Evolutionary conservation across 1,284 basidiomycete species (phyloP), one percentile per base, ranked within the genome.

Genomic region (Rhodotorula sp.): DNA sequence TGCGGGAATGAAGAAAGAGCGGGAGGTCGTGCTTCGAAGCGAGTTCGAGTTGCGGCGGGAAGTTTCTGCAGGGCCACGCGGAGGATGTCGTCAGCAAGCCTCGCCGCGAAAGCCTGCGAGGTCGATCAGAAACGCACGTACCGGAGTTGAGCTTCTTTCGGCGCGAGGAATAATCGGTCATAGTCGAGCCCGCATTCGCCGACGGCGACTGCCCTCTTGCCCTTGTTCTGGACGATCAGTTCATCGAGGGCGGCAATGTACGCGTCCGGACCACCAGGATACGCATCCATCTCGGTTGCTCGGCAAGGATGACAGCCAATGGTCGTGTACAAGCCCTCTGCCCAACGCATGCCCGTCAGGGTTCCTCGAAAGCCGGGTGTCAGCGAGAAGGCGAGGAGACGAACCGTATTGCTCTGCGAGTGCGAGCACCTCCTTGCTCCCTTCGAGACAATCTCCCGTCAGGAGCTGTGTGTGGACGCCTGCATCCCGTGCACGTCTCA

Each of bases 131-230:
- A 12, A 7, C 0, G 2, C 23, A 29, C 48, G 14, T 29, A 65
- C 69, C 56, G 48, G 12, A 76, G 48, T 48, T 77, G 76, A 7
- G 58, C 63, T 20, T 72, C 72, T 39, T 71, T 83, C 1, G 86
- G 78, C 7, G 91, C 86, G 80, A 91, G 91, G 76, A 90, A 88
- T 0, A 89, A 85, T 21, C 93, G 85, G 79, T 95, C 93, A 78
- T 94, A 94, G 81, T 96, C 93, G 51, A 95, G 82, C 16, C 93
- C 93, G 76, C 92, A 92, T 82, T 95, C 93, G 23, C 93, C 93
- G 2, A 95, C 82, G 0, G 91, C 43, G 12, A 54, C n/a, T 14
- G 62, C 51, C 4, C 54, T 8, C 31, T 67, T 62, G n/a, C 57
- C 21, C 87, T 79, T 68, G 79, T 90, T 85, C n/a, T 80, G 77